A percentile compares a stretch with the other conserved stretches of the same genome.
These are phyloP conservation scores for Arabidopsis arenosa DNA, from an alignment of 345 rosid genomes.

Conservation along the genomic window DNA sequence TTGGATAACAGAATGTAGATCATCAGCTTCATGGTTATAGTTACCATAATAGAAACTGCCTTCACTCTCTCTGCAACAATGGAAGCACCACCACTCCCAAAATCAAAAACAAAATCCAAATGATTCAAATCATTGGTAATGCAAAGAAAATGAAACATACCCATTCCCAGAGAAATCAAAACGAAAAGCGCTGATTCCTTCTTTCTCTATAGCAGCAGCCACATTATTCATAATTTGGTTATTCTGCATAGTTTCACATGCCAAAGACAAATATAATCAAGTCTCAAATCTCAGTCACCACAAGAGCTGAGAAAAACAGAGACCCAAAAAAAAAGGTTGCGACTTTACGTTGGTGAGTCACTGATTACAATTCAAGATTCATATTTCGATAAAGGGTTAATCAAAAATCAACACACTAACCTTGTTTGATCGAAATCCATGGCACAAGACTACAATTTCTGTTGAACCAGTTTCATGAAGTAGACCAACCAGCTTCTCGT, in stretches of 20 bases:
- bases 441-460: conserved; percentile 70
- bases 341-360: background rate
- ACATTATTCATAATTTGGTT: conserved; percentile 59
- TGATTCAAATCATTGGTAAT: background rate
- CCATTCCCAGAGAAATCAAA: conserved; percentile 90
- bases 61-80: conserved; percentile 75
- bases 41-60: conserved; percentile 74
- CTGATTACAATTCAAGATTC: background rate
- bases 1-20: conserved; percentile 63
- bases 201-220: conserved; percentile 69
- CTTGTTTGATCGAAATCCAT: conserved; percentile 73
- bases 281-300: background rate
- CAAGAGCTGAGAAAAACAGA: background rate
- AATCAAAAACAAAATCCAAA: background rate
- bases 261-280: background rate
- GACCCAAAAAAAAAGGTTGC: background rate
- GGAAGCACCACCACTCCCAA: background rate
- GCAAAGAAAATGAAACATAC: conserved; percentile 44
- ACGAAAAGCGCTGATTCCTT: conserved; percentile 74
- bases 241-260: conserved; percentile 48
- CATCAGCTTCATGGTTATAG: conserved; percentile 78
- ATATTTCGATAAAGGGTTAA: background rate
- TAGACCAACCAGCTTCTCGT: conserved; percentile 73
- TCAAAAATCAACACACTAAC: conserved; percentile 37
- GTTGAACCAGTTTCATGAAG: conserved; percentile 71